A percentile compares a stretch with the other conserved stretches of the same genome.
Conservation (phyloP, 768 basidiomycete species). For the Russula abietina region DNA sequence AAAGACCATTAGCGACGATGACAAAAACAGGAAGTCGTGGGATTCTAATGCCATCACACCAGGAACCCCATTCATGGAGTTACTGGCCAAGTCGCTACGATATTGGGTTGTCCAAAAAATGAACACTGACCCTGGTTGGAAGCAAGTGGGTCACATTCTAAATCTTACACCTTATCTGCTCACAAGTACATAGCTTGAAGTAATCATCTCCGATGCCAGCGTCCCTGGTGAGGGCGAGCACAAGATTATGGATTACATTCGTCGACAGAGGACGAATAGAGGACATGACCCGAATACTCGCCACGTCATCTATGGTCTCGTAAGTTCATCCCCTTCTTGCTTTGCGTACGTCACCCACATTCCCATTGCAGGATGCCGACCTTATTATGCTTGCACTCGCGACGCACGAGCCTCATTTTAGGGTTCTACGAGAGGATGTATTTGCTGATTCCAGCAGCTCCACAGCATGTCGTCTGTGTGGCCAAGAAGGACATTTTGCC, state of each 20-base stretch:
- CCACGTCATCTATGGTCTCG: constrained; percentile 97
- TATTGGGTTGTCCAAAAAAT: constrained; percentile 97
- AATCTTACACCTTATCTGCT: not conserved
- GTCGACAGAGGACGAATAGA: constrained; percentile 78
- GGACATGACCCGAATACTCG: constrained; percentile 93
- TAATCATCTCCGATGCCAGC: constrained; percentile 93
- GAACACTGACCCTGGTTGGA: constrained; percentile 95
- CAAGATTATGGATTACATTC: constrained; percentile 99
- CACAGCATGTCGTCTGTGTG: constrained; percentile 84
- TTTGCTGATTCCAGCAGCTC: constrained; percentile 78
- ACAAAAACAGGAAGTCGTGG: constrained; percentile 83
- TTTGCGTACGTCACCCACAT: constrained; percentile 18
- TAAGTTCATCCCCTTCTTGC: constrained; percentile 35
- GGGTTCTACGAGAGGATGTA: constrained; percentile 96
- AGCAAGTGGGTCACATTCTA: constrained; percentile 46
- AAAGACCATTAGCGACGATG: constrained; percentile 73
- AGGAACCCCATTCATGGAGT: constrained; percentile 96
- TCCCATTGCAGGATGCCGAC: constrained; percentile 79
- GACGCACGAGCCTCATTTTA: constrained; percentile 97
- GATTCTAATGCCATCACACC: constrained; percentile 99
- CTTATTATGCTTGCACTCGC: constrained; percentile 97
- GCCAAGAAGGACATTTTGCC: constrained; percentile 91
- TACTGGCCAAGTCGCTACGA: constrained; percentile 78
- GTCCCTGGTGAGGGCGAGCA: constrained; percentile 99
- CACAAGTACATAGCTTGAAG: constrained; percentile 59